phyloP scores from a whole-genome alignment of 1,139 yeast species.

The Diutina scorzettiae region DNA sequence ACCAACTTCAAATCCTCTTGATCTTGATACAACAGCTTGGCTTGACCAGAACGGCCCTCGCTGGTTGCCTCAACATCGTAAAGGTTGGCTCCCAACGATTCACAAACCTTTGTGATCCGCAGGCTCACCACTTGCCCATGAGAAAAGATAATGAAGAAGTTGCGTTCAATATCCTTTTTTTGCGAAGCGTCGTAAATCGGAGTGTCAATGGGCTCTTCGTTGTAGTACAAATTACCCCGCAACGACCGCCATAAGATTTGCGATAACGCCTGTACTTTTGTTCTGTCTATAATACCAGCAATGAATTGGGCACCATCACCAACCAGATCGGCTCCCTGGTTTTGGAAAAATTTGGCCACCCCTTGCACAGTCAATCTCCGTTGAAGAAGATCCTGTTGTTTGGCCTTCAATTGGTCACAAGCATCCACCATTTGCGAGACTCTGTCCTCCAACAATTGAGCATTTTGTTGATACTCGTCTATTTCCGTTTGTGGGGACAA shows the following conservation, averaged over 20 bases:
- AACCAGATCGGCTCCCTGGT: slow-evolving; percentile 18
- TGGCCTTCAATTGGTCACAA: slow-evolving; percentile 21
- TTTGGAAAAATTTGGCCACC: slow-evolving; percentile 51
- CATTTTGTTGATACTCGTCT: slow-evolving; percentile 62
- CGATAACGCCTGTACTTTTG: slow-evolving; percentile 59
- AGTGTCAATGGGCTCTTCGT: slow-evolving; percentile 14
- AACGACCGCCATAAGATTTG: slow-evolving; percentile 87
- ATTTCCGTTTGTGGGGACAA: slow-evolving; percentile 28
- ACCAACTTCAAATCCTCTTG: slow-evolving; percentile 51
- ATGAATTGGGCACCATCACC: slow-evolving; percentile 31
- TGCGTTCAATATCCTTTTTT: slow-evolving; percentile 21
- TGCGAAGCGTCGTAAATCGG: slow-evolving; percentile 30
- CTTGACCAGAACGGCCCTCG: slow-evolving; percentile 31
- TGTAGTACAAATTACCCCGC: slow-evolving; percentile 79
- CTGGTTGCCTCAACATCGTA: slow-evolving; percentile 24
- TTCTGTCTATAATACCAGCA: slow-evolving; percentile 73
- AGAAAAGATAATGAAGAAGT: slow-evolving; percentile 33
- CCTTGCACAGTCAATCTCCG: slow-evolving; percentile 37
- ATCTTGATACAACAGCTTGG: slow-evolving; percentile 41
- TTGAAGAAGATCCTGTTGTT: slow-evolving; percentile 27
- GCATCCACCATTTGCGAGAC: slow-evolving; percentile 31
- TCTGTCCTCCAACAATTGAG: slow-evolving; percentile 49
- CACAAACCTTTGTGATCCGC: slow-evolving; percentile 32
- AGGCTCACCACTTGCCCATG: slow-evolving; percentile 32
- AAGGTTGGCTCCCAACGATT: slow-evolving; percentile 33